A percentile compares a stretch with the other conserved stretches of the same genome.
Evolutionary conservation across 495 filamentous ascomycete genomes (phyloP).

Genomic region (Schizothecium vesticola): DNA sequence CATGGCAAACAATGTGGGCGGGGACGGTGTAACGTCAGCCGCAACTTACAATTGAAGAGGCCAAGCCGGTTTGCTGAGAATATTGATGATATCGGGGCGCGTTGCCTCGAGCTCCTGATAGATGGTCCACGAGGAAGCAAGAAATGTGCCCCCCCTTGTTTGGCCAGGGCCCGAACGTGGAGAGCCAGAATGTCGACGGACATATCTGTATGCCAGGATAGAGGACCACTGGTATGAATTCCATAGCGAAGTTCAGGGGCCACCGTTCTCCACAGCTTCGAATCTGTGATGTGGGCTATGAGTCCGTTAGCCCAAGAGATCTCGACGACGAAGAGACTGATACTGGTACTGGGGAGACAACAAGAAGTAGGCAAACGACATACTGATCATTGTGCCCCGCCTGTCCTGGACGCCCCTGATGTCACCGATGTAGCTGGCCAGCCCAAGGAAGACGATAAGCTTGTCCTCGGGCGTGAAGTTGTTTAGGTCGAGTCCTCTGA

Average conservation of each 20-base stretch:
- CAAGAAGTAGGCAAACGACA: constrained; percentile 2
- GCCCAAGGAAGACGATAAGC: constrained; percentile 43
- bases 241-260: constrained; percentile 40
- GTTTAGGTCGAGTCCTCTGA: constrained; percentile 43
- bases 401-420: constrained; percentile 45
- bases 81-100: constrained; percentile 29
- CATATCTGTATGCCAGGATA: constrained; percentile 45
- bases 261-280: constrained; percentile 32
- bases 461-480: constrained; percentile 43
- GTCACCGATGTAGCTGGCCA: constrained; percentile 47
- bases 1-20: too few species aligned
- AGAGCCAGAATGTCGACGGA: constrained; percentile 39
- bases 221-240: constrained; percentile 38
- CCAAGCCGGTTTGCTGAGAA: constrained; percentile 31
- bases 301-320: background rate
- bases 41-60: constrained; percentile 40
- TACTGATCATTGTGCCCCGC: constrained; percentile 44
- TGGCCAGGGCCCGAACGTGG: constrained; percentile 36
- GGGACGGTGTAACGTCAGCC: too few species aligned
- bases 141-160: constrained; percentile 36
- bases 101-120: constrained; percentile 33
- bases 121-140: constrained; percentile 37
- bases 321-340: background rate
- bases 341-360: background rate
- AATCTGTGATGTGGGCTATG: constrained; percentile 43